Base-by-base conservation (phyloP, 2,329 filamentous ascomycete genomes). In the Aspergillus tubingensis region DNA sequence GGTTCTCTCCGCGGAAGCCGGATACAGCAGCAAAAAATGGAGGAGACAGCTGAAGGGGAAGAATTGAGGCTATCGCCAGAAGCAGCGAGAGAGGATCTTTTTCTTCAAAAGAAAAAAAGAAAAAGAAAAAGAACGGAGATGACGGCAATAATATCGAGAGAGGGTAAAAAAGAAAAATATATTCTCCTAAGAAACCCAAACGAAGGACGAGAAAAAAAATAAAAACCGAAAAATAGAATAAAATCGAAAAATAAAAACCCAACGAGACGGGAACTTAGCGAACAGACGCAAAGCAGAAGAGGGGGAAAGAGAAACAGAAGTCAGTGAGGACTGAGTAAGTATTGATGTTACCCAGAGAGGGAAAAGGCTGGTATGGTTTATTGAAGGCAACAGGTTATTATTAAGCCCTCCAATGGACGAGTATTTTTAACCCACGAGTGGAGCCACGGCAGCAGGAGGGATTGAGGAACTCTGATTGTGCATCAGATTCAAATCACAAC, bases 81-180 rank as follows among this genome's bases (percentile, higher is more conserved):
- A 17, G 47, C 13, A 47, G 30, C 25, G 54, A 51, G 36, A 19
- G 44, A 41, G 23, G 47, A 43, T 30, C 25, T 21, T 23, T 50
- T 13, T 17, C 52, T 23, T 7, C 2, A 10, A 21, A n/a, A 7
- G 13, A 52, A 5, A 7, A 7, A 17, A 52, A 11, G 10, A 30
- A 15, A 19, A 41, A 48, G 8, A 62, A 51, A 60, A 54, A 47
- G 59, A 59, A 62, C 60, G 2, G 32, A 36, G 11, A 36, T 36
- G 10, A 43, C 58, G 54, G 48, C 43, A 47, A 36, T 61, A 52
- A 60, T 32, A 32, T 30, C 27, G 27, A 15, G 41, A 54, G 32
- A 36, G 30, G 30, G 30, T 15, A 54, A 27, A 27, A 53, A 43
- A 21, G 17, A 8, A 36, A 58, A 38, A 41, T 10, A 43, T 15